Base-by-base conservation (phyloP, 176 grass and related monocot genomes). In the Oryza meridionalis region DNA sequence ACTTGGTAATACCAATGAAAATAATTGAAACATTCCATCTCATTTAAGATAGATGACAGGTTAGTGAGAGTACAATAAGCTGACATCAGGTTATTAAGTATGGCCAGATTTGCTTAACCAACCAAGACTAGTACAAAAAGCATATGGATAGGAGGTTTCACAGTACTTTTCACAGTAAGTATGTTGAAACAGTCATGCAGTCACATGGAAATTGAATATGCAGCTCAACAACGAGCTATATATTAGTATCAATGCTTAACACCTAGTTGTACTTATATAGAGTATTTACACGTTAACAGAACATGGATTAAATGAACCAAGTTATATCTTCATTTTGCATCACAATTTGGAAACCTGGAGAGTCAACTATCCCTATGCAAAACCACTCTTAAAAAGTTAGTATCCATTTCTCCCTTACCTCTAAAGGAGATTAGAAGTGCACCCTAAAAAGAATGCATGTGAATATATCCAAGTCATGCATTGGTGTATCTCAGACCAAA, bases 1-100 rank as follows among this genome's bases (percentile, higher is more conserved):
- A 72, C 69, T 25, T 76, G 40, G 19, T 37, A 81, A 74, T 76
- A 24, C 27, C 44, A 75, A n/a, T 47, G 29, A 70, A 77, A 59
- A 70, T 47, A 77, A 77, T 46, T 26, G 6, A 51, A 47, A 84
- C 33, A 40, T 55, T 46, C 29, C 31, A 53, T 67, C 2, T 21
- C 81, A 31, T 31, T 32, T 61, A 45, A 50, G 53, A 22, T 65
- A 13, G 43, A 75, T 71, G 27, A 47, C 65, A 71, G 66, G 25
- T 65, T 76, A 71, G 37, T 63, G 11, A 83, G 40, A 49, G 12
- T 49, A 14, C 6, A 55, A 55, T 55, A 21, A 19, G 51, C 51
- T 55, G 51, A 19, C 16, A 6, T 55, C 51, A 19, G 15, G 51
- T 55, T 11, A 46, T 46, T 15, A 49, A 49, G 46, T 49, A 84